Evolutionary conservation across 805 yeast species (phyloP), one percentile per base, ranked within the genome.

Genomic region (Naumovozyma castellii): DNA sequence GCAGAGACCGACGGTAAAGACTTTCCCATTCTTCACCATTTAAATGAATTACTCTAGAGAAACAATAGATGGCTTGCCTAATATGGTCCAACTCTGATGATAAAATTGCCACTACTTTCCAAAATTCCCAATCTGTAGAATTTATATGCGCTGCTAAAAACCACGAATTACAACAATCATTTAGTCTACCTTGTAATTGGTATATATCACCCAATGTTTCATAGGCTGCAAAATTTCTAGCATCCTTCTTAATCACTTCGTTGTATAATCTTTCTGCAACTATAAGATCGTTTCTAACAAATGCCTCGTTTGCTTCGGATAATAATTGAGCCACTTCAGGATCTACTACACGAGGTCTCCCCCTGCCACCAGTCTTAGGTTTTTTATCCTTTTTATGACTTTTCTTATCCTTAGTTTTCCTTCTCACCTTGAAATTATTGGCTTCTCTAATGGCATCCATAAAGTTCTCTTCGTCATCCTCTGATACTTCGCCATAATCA

Each of bases 161-260:
- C 95, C 96, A 77, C 36, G 82, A 73, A 53, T 78, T 77, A 57
- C 94, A 78, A 57, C 94, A 75, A 53, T 83, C 81, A 47, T 79
- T 76, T 37, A 72, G 61, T 35, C 77, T 68, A 1, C 86, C 88
- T 44, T 77, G 80, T 38, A 73, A 65, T 41, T 76, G 71, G 47
- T 83, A 80, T 35, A 90, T 83, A 53, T 84, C 95, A 35, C 96
- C 97, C 34, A 87, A 63, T 0, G 94, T 83, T 51, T 83, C 80
- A 66, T 88, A 88, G 0, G 96, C 96, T 34, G 83, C 76, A 57
- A 76, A 80, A 56, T 84, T 82, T 47, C 75, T 74, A 12, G 84
- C 80, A 54, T 87, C 95, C 39, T 78, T 68, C 49, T 79, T 77
- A 43, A 90, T 78, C 10, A 86, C 94, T 44, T 76, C 84, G 48